Evolutionary conservation across 2,329 filamentous ascomycete species (phyloP).

Genomic region (Sclerotinia trifoliorum): DNA sequence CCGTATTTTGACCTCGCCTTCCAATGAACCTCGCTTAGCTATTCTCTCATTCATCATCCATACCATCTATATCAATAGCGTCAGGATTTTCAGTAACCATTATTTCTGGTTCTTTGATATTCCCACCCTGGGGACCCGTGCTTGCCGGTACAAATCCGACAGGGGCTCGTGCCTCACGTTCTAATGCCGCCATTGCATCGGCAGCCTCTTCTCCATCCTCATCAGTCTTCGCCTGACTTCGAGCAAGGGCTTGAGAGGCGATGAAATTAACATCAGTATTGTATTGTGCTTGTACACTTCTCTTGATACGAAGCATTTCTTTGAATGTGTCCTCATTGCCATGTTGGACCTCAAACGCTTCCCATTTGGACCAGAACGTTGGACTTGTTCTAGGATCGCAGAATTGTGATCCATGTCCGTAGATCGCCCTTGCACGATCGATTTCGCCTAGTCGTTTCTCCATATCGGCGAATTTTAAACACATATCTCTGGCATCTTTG

Average conservation of each 20-base stretch:
- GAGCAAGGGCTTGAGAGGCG: slow-evolving; percentile 87
- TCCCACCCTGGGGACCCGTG: slow-evolving; percentile 66
- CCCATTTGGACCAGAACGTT: slow-evolving; percentile 95
- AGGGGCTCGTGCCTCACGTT: slow-evolving; percentile 83
- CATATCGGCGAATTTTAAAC: slow-evolving; percentile 97
- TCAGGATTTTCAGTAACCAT: slow-evolving; percentile 68
- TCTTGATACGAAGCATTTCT: slow-evolving; percentile 97
- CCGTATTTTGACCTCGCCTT: slow-evolving; percentile 11
- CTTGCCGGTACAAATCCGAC: slow-evolving; percentile 89
- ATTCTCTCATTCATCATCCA: slow-evolving; percentile 41
- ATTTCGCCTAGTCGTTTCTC: slow-evolving; percentile 89
- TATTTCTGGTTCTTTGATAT: slow-evolving; percentile 45
- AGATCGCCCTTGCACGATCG: slow-evolving; percentile 91
- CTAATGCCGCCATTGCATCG: slow-evolving; percentile 87
- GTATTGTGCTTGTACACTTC: slow-evolving; percentile 95
- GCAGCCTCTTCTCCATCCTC: slow-evolving; percentile 47
- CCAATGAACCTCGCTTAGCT: not conserved
- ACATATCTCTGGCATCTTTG: slow-evolving; percentile 93
- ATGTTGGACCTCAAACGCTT: slow-evolving; percentile 94
- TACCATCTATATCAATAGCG: slow-evolving; percentile 71
- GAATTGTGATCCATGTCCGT: slow-evolving; percentile 94
- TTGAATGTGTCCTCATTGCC: slow-evolving; percentile 99
- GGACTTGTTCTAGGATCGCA: slow-evolving; percentile 90
- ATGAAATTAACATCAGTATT: slow-evolving; percentile 99
- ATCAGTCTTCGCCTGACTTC: slow-evolving; percentile 62